Evolutionary conservation across 2,329 filamentous ascomycete genomes (phyloP), one percentile per base, ranked within the genome.

Genomic region (Colletotrichum sp.): DNA sequence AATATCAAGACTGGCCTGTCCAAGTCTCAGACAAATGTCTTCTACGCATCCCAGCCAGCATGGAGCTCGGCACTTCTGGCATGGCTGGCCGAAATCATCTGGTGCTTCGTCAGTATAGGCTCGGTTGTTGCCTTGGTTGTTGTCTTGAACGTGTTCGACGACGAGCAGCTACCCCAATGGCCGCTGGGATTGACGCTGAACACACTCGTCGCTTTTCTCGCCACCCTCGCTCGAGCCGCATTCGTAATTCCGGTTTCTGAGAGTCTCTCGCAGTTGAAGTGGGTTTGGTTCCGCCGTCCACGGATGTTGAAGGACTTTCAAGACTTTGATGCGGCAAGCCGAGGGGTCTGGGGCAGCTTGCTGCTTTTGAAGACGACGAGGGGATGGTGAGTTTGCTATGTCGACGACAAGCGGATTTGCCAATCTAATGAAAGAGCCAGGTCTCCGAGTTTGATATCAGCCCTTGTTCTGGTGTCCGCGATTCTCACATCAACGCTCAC

Each of bases 101-200:
- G 18, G 39, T 48, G 39, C 9, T 12, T 48, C 18, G 18, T 48
- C 18, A 48, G 39, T 48, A 48, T 48, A n/a, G 39, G 39, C 39
- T 48, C 39, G 39, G 18, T 48, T n/a, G 39, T 48, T 48, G 39
- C 39, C 39, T n/a, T 48, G 39, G 39, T 48, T 3, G 18, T n/a
- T 48, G 39, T 48, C 39, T n/a, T 48, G 39, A 48, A n/a, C 39
- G 18, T 48, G 5, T 48, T 48, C 39, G 18, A 48, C 39, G 9
- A n/a, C 18, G 18, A 48, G 18, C 9, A 48, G 39, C 39, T 48
- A 48, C 18, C 39, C 39, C 39, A 48, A 4, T 78, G 79, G 78
- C 77, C 77, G 10, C 34, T 81, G 13, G 79, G 79, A 6, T 60
- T 82, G 59, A 83, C 80, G 1, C 79, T 82, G 52, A 83, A 83